Evolutionary conservation across 768 basidiomycete species (phyloP).

Genomic region (Boletus rubescentipes): DNA sequence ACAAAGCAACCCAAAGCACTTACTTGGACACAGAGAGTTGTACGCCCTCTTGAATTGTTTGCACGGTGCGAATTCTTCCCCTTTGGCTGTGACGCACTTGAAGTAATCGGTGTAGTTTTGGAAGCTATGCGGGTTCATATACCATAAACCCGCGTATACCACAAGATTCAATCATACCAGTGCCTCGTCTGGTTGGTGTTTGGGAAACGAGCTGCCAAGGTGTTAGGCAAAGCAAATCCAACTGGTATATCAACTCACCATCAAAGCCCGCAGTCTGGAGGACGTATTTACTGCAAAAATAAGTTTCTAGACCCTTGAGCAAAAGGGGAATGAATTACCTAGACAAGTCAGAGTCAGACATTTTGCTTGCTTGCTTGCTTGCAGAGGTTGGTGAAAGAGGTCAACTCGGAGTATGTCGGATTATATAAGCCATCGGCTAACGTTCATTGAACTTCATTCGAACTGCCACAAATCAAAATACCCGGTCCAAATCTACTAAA

Average conservation of each 20-base stretch:
- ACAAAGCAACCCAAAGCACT: constrained; percentile 35
- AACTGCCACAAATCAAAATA: too few species aligned
- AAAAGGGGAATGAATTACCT: constrained; percentile 41
- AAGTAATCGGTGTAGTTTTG: constrained; percentile 99
- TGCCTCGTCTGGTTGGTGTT: constrained; percentile 95
- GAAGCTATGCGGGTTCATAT: constrained; percentile 50
- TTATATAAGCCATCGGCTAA: constrained; percentile 21
- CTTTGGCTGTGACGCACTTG: constrained; percentile 95
- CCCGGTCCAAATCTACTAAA: neutral
- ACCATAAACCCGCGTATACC: neutral
- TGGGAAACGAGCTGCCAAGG: constrained; percentile 73
- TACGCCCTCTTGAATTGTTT: constrained; percentile 97
- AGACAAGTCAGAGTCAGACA: constrained; percentile 61
- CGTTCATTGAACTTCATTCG: too few species aligned
- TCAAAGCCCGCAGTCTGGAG: constrained; percentile 97
- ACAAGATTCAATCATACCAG: constrained; percentile 60
- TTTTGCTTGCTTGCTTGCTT: constrained; percentile 37
- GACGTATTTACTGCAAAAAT: constrained; percentile 66
- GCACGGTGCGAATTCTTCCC: constrained; percentile 98
- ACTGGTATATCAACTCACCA: constrained; percentile 43
- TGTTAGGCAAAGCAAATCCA: constrained; percentile 4
- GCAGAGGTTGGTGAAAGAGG: constrained; percentile 42
- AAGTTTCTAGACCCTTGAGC: constrained; percentile 7
- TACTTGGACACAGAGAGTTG: constrained; percentile 96
- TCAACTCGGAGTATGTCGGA: constrained; percentile 32